Conservation (phyloP, 306 rosid species). For the Fragaria nilgerrensis region DNA sequence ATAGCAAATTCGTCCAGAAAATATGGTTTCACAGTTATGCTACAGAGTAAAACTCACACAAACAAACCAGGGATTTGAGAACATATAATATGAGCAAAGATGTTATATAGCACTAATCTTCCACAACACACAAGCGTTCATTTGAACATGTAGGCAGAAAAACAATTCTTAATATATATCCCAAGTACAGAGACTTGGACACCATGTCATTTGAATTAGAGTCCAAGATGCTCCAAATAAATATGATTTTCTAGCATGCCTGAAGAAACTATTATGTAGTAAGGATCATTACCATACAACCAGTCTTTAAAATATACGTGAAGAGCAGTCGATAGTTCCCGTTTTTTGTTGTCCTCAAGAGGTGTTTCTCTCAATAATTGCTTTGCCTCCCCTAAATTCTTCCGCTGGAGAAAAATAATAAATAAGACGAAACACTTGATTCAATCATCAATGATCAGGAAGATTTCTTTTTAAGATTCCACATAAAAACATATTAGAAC, state of each 20-base stretch:
- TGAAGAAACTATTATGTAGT: constrained; percentile 7
- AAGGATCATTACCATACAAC: constrained; percentile 68
- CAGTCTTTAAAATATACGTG: constrained; percentile 94
- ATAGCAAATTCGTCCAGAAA: not conserved
- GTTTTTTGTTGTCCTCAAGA: constrained; percentile 81
- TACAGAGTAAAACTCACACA: not conserved
- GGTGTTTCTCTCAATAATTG: constrained; percentile 78
- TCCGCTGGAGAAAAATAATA: constrained; percentile 50
- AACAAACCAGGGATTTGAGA: not conserved
- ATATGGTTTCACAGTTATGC: not conserved
- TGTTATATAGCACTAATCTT: not conserved
- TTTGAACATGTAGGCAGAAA: not conserved
- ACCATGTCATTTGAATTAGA: not conserved
- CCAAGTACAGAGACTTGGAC: not conserved
- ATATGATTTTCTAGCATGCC: not conserved
- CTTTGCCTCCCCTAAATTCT: constrained; percentile 68
- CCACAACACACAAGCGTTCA: not conserved
- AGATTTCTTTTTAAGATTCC: not conserved
- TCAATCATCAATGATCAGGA: constrained; percentile 16
- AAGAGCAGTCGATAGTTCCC: constrained; percentile 85
- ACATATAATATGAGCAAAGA: not conserved
- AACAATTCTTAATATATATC: not conserved
- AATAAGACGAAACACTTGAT: constrained; percentile 11
- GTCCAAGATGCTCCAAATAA: not conserved
- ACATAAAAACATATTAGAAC: no score